phyloP scores from a whole-genome alignment of 805 yeast species.

The Ogataea methanolica region DNA sequence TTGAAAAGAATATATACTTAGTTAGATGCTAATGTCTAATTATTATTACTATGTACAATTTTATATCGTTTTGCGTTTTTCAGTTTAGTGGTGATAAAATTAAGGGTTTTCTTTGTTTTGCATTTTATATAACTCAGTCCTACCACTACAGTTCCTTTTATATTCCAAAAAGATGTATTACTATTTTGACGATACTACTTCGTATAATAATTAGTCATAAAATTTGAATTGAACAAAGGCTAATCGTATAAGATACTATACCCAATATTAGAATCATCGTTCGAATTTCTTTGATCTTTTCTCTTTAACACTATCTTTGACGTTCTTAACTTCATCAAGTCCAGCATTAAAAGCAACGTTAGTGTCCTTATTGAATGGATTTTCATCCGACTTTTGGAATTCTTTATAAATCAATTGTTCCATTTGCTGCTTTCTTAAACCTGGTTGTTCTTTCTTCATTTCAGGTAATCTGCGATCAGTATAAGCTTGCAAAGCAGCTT shows the following conservation, averaged over 20 bases:
- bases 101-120: too few species aligned
- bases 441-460: conserved; percentile 70
- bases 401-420: conserved; percentile 73
- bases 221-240: background rate
- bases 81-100: too few species aligned
- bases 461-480: conserved; percentile 72
- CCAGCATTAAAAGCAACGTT: conserved; percentile 60
- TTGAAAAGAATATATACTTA: too few species aligned
- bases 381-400: conserved; percentile 74
- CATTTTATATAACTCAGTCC: too few species aligned
- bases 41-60: background rate
- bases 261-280: conserved; percentile 12
- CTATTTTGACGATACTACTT: conserved; percentile 1
- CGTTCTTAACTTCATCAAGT: conserved; percentile 43
- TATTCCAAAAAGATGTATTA: background rate
- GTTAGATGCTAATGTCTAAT: too few species aligned
- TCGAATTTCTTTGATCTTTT: conserved; percentile 30
- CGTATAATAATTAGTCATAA: background rate
- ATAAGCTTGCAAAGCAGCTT: conserved; percentile 70
- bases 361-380: conserved; percentile 79
- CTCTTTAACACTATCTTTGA: conserved; percentile 25
- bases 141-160: too few species aligned
- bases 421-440: conserved; percentile 72
- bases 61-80: too few species aligned
- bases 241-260: background rate